A percentile compares a stretch with the other conserved stretches of the same genome.
phyloP scores from a whole-genome alignment of 257 asterid species.

The Prunella vulgaris region DNA sequence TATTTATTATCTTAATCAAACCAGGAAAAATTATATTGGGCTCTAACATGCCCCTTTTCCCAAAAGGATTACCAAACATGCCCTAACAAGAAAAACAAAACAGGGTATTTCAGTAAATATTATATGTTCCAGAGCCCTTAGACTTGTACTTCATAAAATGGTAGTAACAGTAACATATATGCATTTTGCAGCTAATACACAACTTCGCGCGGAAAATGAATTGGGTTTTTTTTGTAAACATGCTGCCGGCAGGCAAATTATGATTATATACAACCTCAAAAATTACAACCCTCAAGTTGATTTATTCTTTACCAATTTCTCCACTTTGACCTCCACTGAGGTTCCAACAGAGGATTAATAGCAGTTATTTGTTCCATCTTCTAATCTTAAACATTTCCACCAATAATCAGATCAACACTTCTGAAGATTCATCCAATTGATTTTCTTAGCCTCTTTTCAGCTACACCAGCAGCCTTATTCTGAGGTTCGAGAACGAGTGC shows the following conservation, averaged over 20 bases:
- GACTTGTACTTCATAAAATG: background rate
- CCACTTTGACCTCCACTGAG: conserved; percentile 3
- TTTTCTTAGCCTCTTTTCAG: conserved; percentile 80
- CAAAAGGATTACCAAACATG: no score
- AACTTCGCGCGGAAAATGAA: background rate
- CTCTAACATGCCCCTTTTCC: no score
- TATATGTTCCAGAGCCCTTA: background rate
- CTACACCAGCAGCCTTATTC: conserved; percentile 64
- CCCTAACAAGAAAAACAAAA: background rate
- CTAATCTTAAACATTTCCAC: background rate
- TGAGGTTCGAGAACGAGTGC: conserved; percentile 95
- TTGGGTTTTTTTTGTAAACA: background rate
- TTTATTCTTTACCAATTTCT: background rate
- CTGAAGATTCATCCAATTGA: conserved; percentile 33
- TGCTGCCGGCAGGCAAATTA: background rate
- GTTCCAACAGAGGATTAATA: background rate
- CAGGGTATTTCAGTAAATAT: background rate
- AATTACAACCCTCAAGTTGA: background rate
- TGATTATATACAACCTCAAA: conserved; percentile 10
- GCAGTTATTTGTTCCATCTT: background rate
- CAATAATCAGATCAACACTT: background rate
- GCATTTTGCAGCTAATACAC: background rate
- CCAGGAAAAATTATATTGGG: no score
- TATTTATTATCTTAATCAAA: no score
- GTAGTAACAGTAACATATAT: background rate